Conservation (phyloP, 495 filamentous ascomycete species). For the Aspergillus ellipticus region DNA sequence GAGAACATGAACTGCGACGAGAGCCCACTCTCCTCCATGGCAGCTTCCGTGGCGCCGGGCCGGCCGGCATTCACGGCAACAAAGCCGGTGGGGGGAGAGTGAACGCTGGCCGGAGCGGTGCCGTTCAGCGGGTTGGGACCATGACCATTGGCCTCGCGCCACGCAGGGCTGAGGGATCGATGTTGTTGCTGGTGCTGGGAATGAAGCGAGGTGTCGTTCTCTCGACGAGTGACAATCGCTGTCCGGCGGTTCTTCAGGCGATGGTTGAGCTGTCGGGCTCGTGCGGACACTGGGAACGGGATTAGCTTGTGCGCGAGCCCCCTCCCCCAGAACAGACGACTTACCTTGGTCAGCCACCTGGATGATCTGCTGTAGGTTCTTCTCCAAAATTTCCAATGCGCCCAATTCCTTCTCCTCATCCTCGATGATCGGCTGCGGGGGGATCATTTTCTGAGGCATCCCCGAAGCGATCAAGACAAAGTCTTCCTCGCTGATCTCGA, state of each 20-base stretch:
- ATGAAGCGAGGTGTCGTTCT: slow-evolving; percentile 43
- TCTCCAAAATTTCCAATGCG: slow-evolving; percentile 77
- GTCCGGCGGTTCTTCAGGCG: slow-evolving; percentile 70
- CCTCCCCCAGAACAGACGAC: slow-evolving; percentile 19
- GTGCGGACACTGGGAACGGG: slow-evolving; percentile 57
- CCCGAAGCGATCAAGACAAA: slow-evolving; percentile 77
- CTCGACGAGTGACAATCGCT: slow-evolving; percentile 60
- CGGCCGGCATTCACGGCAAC: slow-evolving; percentile 54
- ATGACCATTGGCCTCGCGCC: slow-evolving; percentile 35
- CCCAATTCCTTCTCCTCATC: slow-evolving; percentile 83
- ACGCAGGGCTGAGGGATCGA: slow-evolving; percentile 32
- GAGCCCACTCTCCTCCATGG: slow-evolving; percentile 28
- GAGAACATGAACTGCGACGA: slow-evolving; percentile 42
- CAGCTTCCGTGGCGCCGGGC: slow-evolving; percentile 26
- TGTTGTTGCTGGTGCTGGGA: slow-evolving; percentile 20
- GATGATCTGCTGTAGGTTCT: slow-evolving; percentile 67
- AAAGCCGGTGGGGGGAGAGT: slow-evolving; percentile 51
- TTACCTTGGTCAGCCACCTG: slow-evolving; percentile 78
- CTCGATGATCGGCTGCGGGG: slow-evolving; percentile 76
- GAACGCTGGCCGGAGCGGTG: slow-evolving; percentile 23
- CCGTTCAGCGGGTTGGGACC: slow-evolving; percentile 25
- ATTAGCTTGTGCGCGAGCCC: slow-evolving; percentile 15
- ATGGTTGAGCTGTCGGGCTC: slow-evolving; percentile 79
- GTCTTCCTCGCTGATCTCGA: slow-evolving; percentile 86
- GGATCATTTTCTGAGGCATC: slow-evolving; percentile 77